Evolutionary conservation across 495 filamentous ascomycete species (phyloP).

Genomic region (Hypoxylon cercidicola): DNA sequence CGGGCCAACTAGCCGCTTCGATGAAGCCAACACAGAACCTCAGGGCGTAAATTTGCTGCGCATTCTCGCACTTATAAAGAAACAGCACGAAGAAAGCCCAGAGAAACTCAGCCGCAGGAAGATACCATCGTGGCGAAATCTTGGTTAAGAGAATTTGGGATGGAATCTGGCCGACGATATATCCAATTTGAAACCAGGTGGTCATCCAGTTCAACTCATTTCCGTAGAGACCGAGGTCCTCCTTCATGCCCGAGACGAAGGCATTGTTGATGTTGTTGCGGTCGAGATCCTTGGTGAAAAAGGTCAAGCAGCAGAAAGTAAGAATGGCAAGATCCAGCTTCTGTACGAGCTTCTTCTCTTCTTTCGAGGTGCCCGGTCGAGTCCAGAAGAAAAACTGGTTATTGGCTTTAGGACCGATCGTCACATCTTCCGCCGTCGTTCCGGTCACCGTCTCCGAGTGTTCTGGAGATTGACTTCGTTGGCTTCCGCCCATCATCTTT

Average conservation of each 20-base stretch:
- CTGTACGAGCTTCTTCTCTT: slow-evolving; percentile 47
- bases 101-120: slow-evolving; percentile 24
- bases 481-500: slow-evolving; percentile 7
- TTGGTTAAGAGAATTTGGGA: slow-evolving; percentile 29
- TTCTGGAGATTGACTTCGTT: not conserved
- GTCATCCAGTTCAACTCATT: slow-evolving; percentile 41
- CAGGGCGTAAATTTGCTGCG: slow-evolving; percentile 7
- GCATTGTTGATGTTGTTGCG: slow-evolving; percentile 50
- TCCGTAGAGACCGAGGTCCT: slow-evolving; percentile 46
- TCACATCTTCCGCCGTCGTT: slow-evolving; percentile 6
- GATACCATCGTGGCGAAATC: slow-evolving; percentile 34
- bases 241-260: slow-evolving; percentile 49
- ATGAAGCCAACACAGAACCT: slow-evolving; percentile 22
- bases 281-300: slow-evolving; percentile 51
- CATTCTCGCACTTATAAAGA: slow-evolving; percentile 18
- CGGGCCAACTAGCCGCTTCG: slow-evolving; percentile 27
- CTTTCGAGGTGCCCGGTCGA: slow-evolving; percentile 38
- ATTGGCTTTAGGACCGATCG: slow-evolving; percentile 15
- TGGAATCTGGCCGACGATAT: slow-evolving; percentile 31
- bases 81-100: slow-evolving; percentile 33
- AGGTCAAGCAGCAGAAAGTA: slow-evolving; percentile 49
- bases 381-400: slow-evolving; percentile 32
- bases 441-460: not conserved
- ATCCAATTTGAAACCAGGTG: slow-evolving; percentile 25
- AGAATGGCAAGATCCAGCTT: slow-evolving; percentile 53